A percentile compares a stretch with the other conserved stretches of the same genome.
These are phyloP conservation scores for Camptophora hylomeconis DNA, from an alignment of 2,329 filamentous ascomycete species.

Conservation along the genomic window DNA sequence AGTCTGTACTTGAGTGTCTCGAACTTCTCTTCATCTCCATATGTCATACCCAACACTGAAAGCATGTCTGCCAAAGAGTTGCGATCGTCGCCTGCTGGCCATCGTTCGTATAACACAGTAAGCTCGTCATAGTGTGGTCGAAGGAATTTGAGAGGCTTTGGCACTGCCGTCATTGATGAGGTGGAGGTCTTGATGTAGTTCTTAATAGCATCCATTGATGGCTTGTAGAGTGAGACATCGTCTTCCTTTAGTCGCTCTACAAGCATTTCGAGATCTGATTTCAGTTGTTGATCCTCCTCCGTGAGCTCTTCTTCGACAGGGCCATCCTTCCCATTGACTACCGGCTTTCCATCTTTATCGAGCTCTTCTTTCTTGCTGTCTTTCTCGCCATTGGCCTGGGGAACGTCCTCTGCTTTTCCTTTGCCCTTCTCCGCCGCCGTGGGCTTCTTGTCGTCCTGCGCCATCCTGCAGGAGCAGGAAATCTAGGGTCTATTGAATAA, in stretches of 20 bases:
- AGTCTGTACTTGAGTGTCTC: slow-evolving; percentile 95
- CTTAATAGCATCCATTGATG: slow-evolving; percentile 91
- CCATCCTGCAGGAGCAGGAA: slow-evolving; percentile 46
- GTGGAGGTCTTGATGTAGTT: slow-evolving; percentile 98
- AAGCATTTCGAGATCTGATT: slow-evolving; percentile 94
- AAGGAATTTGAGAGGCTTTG: slow-evolving; percentile 95
- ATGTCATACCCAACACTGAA: slow-evolving; percentile 97
- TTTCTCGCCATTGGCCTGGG: slow-evolving; percentile 45
- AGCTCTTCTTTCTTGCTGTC: slow-evolving; percentile 47
- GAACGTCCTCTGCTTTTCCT: slow-evolving; percentile 66
- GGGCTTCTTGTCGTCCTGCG: slow-evolving; percentile 80
- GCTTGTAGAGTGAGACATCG: slow-evolving; percentile 76
- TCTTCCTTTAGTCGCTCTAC: slow-evolving; percentile 91
- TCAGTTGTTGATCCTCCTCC: slow-evolving; percentile 96
- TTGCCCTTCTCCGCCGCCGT: slow-evolving; percentile 89
- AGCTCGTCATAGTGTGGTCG: slow-evolving; percentile 90
- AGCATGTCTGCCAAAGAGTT: slow-evolving; percentile 81
- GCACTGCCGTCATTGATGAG: slow-evolving; percentile 97
- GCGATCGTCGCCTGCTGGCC: slow-evolving; percentile 66
- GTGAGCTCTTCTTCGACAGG: slow-evolving; percentile 65
- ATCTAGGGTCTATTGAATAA: neutral
- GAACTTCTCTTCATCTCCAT: slow-evolving; percentile 87
- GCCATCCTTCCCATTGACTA: slow-evolving; percentile 55
- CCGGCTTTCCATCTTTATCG: slow-evolving; percentile 59
- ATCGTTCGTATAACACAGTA: slow-evolving; percentile 76